phyloP scores from a whole-genome alignment of 257 asterid species.

The Lycium barbarum region DNA sequence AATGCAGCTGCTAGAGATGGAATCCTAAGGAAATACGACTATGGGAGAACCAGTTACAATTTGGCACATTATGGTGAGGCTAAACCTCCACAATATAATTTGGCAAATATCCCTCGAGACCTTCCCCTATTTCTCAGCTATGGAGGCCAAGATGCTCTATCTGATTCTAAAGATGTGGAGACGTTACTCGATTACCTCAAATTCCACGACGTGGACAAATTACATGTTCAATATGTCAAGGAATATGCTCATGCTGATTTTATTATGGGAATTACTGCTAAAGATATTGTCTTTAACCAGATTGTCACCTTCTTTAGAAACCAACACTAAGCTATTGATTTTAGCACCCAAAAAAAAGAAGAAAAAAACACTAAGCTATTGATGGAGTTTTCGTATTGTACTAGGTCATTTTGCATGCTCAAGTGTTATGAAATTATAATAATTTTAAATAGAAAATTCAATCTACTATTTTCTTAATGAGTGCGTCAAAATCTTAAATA shows the following conservation, averaged over 20 bases:
- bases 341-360: too few relatives aligned
- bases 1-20: slow-evolving; percentile 77
- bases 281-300: slow-evolving; percentile 71
- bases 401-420: not conserved
- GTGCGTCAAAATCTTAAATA: not conserved
- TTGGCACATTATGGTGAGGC: slow-evolving; percentile 66
- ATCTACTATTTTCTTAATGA: not conserved
- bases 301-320: slow-evolving; percentile 39
- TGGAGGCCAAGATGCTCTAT: slow-evolving; percentile 84
- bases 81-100: slow-evolving; percentile 64
- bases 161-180: slow-evolving; percentile 68
- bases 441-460: not conserved
- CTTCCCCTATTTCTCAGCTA: slow-evolving; percentile 82
- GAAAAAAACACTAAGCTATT: too few relatives aligned
- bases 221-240: slow-evolving; percentile 75
- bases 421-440: not conserved
- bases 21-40: slow-evolving; percentile 64
- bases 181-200: slow-evolving; percentile 63
- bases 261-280: slow-evolving; percentile 74
- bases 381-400: not conserved
- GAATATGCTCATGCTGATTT: slow-evolving; percentile 87
- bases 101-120: slow-evolving; percentile 66
- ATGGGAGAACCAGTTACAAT: slow-evolving; percentile 56
- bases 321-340: not conserved
- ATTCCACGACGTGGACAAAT: slow-evolving; percentile 60